Evolutionary conservation across 2,329 filamentous ascomycete species (phyloP), one percentile per base, ranked within the genome.

Genomic region (Trichoderma sp.): DNA sequence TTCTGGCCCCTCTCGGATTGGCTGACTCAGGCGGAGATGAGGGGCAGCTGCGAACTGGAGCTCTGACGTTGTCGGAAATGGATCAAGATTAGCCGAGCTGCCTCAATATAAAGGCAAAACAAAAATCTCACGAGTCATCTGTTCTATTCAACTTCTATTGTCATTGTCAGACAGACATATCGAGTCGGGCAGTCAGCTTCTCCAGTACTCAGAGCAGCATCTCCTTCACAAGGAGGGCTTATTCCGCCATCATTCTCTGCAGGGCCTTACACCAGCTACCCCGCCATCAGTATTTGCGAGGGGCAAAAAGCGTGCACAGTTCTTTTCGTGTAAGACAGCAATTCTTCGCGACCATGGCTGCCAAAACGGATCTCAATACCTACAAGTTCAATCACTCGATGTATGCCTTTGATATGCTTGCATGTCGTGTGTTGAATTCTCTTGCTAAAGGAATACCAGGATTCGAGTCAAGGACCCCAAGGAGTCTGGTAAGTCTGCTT

Each of bases 381-480:
- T 98, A 98, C 82, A 92, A 96, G 80, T 85, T 91, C 79, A 95
- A 96, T 81, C 92, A 96, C 84, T 91, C 92, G 68, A 98, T 98
- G 95, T 89, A 77, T 77, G 85, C 63, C 24, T 1, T 18, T 3
- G 2, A 3, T 16, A 21, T 18, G 6, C 21, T 13, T 43, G 3
- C 28, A 8, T 26, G 1, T 43, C 3, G 16, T 3, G 11, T 7
- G 1, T 26, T 2, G n/a, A 16, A 39, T 34, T 26, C 5, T 13
- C 10, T n/a, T 65, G 14, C 16, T 28, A 6, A 70, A n/a, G 65
- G 76, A 37, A 72, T 63, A 49, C 24, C 71, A 96, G 93, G 93
- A 85, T 97, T 78, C 91, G 95, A 79, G 91, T 98, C 77, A 98
- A 98, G 82, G 94, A 99, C 82, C 95, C 95, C 13, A 90, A 94